Evolutionary conservation across 768 basidiomycete genomes (phyloP).

Genomic region (Gymnopilus dilepis): DNA sequence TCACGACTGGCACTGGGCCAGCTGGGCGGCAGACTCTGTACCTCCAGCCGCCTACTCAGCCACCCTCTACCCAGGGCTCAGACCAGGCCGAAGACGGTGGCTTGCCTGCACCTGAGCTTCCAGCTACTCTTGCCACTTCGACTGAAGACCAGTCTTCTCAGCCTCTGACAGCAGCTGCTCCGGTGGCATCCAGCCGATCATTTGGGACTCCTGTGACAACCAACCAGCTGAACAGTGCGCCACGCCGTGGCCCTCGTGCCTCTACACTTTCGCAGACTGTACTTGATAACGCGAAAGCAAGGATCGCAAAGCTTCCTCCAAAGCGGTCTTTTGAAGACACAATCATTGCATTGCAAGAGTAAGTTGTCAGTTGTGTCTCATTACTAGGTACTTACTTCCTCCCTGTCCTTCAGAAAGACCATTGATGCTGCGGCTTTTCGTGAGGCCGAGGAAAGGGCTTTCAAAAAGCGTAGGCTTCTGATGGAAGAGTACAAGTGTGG

Average conservation of each 20-base stretch:
- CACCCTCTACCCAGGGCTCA: background rate
- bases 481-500: no score
- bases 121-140: background rate
- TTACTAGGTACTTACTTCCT: no score
- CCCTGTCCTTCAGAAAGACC: no score
- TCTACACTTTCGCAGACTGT: background rate
- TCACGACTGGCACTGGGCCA: constrained; percentile 35
- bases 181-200: background rate
- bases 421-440: no score
- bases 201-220: background rate
- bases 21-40: constrained; percentile 23
- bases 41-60: constrained; percentile 23
- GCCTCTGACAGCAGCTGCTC: background rate
- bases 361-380: no score
- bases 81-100: constrained; percentile 2
- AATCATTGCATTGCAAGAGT: no score
- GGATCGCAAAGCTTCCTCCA: background rate
- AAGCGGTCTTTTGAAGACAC: background rate
- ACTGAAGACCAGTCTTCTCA: no score
- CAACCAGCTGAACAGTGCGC: background rate
- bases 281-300: background rate
- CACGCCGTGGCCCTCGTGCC: background rate
- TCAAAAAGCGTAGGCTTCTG: no score
- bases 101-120: constrained; percentile 1
- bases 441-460: no score